phyloP scores from a whole-genome alignment of 306 rosid species.

The Quercus bicolor region DNA sequence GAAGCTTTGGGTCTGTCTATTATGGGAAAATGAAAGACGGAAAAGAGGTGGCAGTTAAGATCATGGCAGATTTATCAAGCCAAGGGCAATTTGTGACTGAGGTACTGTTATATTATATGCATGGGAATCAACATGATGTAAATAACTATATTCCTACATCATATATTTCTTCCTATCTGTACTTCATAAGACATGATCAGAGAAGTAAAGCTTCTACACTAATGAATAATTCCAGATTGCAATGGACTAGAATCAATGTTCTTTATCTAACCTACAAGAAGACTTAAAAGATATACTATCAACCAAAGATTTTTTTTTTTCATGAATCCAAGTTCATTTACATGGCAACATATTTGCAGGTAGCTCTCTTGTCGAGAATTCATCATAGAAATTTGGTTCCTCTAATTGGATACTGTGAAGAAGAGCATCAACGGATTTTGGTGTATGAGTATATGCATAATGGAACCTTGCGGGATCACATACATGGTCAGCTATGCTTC shows the following conservation, averaged over 20 bases:
- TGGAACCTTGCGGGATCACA: constrained; percentile 87
- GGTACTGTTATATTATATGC: constrained; percentile 33
- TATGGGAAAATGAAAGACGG: constrained; percentile 95
- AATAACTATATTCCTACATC: not conserved
- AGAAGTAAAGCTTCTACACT: not conserved
- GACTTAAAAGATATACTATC: not conserved
- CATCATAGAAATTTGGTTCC: constrained; percentile 99
- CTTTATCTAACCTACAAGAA: not conserved
- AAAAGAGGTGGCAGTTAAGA: constrained; percentile 95
- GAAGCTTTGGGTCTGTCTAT: constrained; percentile 95
- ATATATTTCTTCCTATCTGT: not conserved
- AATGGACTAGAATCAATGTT: not conserved
- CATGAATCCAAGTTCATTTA: constrained; percentile 18
- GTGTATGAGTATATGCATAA: constrained; percentile 98
- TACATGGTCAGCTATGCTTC: constrained; percentile 47
- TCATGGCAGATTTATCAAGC: constrained; percentile 76
- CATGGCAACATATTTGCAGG: constrained; percentile 47
- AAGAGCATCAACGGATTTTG: constrained; percentile 75
- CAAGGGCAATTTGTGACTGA: constrained; percentile 88
- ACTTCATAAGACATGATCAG: not conserved
- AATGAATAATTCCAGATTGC: not conserved
- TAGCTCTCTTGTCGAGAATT: constrained; percentile 88
- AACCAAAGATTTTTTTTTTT: not conserved
- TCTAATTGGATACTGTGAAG: constrained; percentile 89
- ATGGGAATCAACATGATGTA: not conserved